phyloP scores from a whole-genome alignment of 495 filamentous ascomycete genomes.

The Tetracladium marchalianum region DNA sequence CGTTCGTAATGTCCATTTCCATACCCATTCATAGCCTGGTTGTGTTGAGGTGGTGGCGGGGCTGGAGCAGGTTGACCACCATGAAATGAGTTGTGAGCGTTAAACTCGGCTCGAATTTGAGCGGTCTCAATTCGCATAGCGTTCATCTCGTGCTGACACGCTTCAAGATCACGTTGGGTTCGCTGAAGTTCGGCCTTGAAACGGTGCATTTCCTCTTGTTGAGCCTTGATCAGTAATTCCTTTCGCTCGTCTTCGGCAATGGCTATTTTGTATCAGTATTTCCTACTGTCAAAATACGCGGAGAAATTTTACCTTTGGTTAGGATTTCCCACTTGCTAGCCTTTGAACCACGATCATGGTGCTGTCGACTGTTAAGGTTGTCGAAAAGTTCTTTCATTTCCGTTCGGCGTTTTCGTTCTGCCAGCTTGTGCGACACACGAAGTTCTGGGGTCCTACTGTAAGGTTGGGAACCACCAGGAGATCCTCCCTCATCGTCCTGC shows the following conservation, averaged over 20 bases:
- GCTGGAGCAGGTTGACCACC: not conserved
- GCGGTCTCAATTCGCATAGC: slow-evolving; percentile 43
- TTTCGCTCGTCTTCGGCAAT: slow-evolving; percentile 31
- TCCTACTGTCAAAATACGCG: slow-evolving; percentile 7
- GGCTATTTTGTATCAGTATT: slow-evolving; percentile 25
- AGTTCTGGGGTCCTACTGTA: slow-evolving; percentile 94
- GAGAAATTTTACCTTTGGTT: slow-evolving; percentile 61
- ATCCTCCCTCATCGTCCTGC: slow-evolving; percentile 44
- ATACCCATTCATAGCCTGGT: slow-evolving; percentile 13
- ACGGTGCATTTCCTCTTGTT: slow-evolving; percentile 27
- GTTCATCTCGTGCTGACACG: slow-evolving; percentile 35
- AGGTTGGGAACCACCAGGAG: slow-evolving; percentile 49
- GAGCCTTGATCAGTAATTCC: slow-evolving; percentile 14
- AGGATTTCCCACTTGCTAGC: slow-evolving; percentile 99
- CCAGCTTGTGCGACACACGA: slow-evolving; percentile 90
- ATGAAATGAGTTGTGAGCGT: slow-evolving; percentile 10
- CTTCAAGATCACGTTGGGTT: slow-evolving; percentile 34
- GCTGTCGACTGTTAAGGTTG: slow-evolving; percentile 64
- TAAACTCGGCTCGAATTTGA: slow-evolving; percentile 31
- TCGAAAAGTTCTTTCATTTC: slow-evolving; percentile 99
- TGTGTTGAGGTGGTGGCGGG: not conserved
- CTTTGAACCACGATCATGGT: slow-evolving; percentile 67
- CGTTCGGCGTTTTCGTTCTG: slow-evolving; percentile 87
- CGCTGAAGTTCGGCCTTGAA: slow-evolving; percentile 25
- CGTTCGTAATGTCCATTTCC: slow-evolving; percentile 14